Conservation (phyloP, 2,329 filamentous ascomycete genomes). For the Alternaria infectoria region DNA sequence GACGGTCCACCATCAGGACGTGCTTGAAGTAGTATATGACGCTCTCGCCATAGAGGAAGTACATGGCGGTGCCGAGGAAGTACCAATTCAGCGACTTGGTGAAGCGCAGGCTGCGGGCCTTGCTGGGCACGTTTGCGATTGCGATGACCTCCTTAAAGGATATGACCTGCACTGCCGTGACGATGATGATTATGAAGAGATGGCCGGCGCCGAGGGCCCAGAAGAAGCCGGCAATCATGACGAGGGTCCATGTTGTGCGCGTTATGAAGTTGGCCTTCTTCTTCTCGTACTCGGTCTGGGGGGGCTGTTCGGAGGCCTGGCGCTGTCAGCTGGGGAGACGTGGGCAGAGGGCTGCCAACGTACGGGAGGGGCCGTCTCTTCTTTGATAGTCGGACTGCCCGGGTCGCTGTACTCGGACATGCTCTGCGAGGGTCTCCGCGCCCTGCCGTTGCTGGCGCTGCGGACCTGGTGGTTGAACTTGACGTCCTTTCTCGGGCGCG, state of each 20-base stretch:
- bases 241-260: slow-evolving; percentile 94
- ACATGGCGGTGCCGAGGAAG: slow-evolving; percentile 98
- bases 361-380: slow-evolving; percentile 27
- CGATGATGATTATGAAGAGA: slow-evolving; percentile 93
- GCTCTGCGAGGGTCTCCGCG: slow-evolving; percentile 68
- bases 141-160: slow-evolving; percentile 99
- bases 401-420: slow-evolving; percentile 72
- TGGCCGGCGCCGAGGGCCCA: slow-evolving; percentile 91
- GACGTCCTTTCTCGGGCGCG: slow-evolving; percentile 62
- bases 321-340: slow-evolving; percentile 24
- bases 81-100: slow-evolving; percentile 99
- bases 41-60: slow-evolving; percentile 97
- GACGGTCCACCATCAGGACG: slow-evolving; percentile 91
- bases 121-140: slow-evolving; percentile 92
- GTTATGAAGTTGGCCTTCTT: slow-evolving; percentile 99
- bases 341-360: neutral
- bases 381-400: slow-evolving; percentile 59
- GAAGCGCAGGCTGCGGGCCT: slow-evolving; percentile 86
- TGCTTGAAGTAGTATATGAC: slow-evolving; percentile 99
- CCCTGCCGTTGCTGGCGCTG: slow-evolving; percentile 57
- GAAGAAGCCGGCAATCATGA: slow-evolving; percentile 97
- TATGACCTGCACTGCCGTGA: slow-evolving; percentile 92
- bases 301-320: slow-evolving; percentile 45
- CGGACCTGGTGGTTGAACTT: slow-evolving; percentile 61
- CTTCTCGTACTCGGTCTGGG: slow-evolving; percentile 85